phyloP scores from a whole-genome alignment of 2,329 filamentous ascomycete genomes.

The Diaporthe nobilis region DNA sequence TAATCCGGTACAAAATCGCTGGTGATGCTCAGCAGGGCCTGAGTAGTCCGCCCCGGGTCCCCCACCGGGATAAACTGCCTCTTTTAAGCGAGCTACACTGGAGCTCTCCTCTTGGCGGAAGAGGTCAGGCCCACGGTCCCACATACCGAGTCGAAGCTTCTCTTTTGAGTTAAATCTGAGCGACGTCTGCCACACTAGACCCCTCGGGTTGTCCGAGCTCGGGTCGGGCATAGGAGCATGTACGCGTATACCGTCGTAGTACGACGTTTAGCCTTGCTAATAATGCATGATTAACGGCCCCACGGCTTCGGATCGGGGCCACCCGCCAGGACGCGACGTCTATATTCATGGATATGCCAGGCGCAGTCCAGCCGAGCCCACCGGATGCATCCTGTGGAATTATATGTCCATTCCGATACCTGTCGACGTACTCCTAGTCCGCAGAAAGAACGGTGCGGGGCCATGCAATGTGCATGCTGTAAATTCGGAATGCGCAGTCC shows the following conservation, averaged over 20 bases:
- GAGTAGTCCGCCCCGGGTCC: slow-evolving; percentile 1
- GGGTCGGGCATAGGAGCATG: background rate
- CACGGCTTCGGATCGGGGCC: background rate
- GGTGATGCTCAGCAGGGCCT: slow-evolving; percentile 1
- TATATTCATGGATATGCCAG: background rate
- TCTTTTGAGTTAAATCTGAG: slow-evolving; percentile 3
- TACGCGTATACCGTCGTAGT: slow-evolving; percentile 22
- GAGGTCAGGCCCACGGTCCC: background rate
- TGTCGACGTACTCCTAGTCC: background rate
- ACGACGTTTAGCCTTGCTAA: background rate
- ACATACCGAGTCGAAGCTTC: slow-evolving; percentile 8
- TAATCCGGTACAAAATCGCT: background rate
- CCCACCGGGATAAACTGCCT: slow-evolving; percentile 20
- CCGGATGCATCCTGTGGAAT: background rate
- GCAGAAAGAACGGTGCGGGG: slow-evolving; percentile 3
- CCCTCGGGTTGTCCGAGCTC: background rate
- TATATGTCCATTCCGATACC: background rate
- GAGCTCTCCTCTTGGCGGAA: background rate
- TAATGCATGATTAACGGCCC: slow-evolving; percentile 15
- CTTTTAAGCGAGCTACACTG: background rate
- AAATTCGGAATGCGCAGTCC: background rate
- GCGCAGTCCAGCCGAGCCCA: background rate
- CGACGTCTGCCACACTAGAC: background rate
- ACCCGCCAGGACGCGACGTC: background rate
- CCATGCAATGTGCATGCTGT: background rate